Evolutionary conservation across 306 rosid genomes (phyloP).

Genomic region (Lathyrus aphaca): DNA sequence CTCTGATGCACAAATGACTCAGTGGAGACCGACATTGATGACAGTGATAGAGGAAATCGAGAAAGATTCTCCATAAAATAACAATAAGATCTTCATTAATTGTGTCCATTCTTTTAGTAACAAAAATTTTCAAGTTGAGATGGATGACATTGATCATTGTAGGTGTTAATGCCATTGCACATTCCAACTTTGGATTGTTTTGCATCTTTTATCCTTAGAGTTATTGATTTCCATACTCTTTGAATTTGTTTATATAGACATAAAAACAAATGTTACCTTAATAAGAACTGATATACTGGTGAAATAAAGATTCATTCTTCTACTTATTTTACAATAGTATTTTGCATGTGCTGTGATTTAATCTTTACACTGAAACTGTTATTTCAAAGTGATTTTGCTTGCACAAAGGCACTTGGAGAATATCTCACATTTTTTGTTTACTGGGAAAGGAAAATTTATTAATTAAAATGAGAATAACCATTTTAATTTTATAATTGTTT

Average conservation of each 20-base stretch:
- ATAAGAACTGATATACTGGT: neutral
- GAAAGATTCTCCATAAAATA: constrained; percentile 37
- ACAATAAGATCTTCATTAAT: constrained; percentile 9
- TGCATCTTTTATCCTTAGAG: constrained; percentile 14
- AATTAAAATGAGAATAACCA: no score
- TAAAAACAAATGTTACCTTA: neutral
- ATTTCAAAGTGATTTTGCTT: neutral
- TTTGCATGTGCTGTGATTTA: neutral
- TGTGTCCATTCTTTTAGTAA: constrained; percentile 47
- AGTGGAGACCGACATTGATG: constrained; percentile 49
- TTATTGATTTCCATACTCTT: constrained; percentile 10
- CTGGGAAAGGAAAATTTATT: no score
- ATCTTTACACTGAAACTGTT: neutral
- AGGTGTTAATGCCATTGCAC: constrained; percentile 8
- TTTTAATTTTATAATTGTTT: no score
- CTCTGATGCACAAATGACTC: constrained; percentile 45
- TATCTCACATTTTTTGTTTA: no score
- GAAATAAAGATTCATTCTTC: neutral
- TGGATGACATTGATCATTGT: neutral
- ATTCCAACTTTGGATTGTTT: constrained; percentile 27
- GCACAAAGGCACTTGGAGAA: no score
- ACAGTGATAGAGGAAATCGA: constrained; percentile 58
- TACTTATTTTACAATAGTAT: neutral
- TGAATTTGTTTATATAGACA: constrained; percentile 29
- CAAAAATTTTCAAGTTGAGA: constrained; percentile 4